phyloP scores from a whole-genome alignment of 306 rosid genomes.

The Corylus americana region DNA sequence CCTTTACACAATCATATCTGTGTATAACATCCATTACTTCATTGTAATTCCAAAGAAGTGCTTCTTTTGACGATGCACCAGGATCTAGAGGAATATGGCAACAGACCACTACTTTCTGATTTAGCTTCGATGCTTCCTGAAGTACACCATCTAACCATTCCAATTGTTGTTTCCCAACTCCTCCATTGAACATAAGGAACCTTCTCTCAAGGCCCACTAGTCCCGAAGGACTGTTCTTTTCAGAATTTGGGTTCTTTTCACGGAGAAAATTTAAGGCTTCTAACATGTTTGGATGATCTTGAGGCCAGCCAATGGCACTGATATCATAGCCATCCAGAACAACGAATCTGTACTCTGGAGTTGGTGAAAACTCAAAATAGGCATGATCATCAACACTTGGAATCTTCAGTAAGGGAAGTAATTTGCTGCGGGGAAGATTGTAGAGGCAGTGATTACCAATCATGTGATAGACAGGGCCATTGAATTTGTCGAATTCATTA shows the following conservation, averaged over 20 bases:
- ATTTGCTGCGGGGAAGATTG: conserved; percentile 75
- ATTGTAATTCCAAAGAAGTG: conserved; percentile 82
- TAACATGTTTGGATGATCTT: conserved; percentile 58
- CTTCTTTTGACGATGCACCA: conserved; percentile 53
- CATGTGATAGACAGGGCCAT: conserved; percentile 74
- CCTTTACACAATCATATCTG: conserved; percentile 70
- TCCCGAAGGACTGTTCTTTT: conserved; percentile 82
- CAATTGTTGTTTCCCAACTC: conserved; percentile 79
- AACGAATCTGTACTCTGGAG: conserved; percentile 66
- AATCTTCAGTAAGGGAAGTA: conserved; percentile 76
- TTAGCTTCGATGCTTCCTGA: conserved; percentile 60
- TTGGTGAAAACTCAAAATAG: conserved; percentile 81
- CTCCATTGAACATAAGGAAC: conserved; percentile 94
- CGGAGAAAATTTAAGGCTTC: conserved; percentile 64
- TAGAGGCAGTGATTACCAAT: conserved; percentile 95
- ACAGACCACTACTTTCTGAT: conserved; percentile 73
- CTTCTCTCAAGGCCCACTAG: conserved; percentile 72
- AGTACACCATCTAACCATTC: conserved; percentile 71
- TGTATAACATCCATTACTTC: conserved; percentile 77
- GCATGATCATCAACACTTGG: conserved; percentile 45
- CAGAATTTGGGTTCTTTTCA: conserved; percentile 73
- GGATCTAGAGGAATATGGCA: conserved; percentile 86
- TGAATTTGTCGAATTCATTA: conserved; percentile 55
- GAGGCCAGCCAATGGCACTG: conserved; percentile 93
- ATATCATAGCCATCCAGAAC: conserved; percentile 83